These are phyloP conservation scores for Murraya koenigii DNA, from an alignment of 345 rosid genomes.

Conservation along the genomic window DNA sequence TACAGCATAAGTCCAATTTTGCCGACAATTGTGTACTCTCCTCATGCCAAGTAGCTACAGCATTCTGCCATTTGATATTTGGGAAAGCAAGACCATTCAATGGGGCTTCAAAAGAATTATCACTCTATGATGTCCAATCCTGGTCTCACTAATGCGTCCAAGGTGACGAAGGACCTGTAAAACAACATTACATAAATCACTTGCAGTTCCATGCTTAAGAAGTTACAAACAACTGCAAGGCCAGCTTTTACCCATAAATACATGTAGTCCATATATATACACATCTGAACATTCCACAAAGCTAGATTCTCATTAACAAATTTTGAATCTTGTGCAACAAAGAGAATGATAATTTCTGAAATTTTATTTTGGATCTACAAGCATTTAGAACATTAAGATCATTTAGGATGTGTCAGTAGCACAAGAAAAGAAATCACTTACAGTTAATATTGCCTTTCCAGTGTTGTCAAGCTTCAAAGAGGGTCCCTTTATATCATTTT, in stretches of 20 bases:
- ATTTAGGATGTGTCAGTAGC: background rate
- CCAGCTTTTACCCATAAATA: background rate
- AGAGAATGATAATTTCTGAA: background rate
- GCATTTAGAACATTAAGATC: background rate
- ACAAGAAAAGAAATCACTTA: slow-evolving; percentile 29
- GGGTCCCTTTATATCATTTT: slow-evolving; percentile 82
- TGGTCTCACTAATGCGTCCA: slow-evolving; percentile 75
- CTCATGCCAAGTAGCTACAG: background rate
- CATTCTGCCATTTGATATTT: background rate
- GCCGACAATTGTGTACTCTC: no score
- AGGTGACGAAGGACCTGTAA: slow-evolving; percentile 86
- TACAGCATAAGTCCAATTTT: no score
- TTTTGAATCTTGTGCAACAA: background rate
- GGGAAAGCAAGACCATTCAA: slow-evolving; percentile 20
- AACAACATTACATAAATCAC: slow-evolving; percentile 16
- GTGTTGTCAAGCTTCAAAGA: slow-evolving; percentile 85
- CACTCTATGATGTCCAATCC: slow-evolving; percentile 76
- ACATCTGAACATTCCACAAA: background rate
- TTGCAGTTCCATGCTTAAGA: background rate
- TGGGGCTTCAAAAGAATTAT: slow-evolving; percentile 67
- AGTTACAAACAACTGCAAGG: background rate
- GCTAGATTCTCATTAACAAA: background rate
- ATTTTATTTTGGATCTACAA: background rate
- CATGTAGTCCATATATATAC: background rate
- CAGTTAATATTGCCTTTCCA: slow-evolving; percentile 85